Conservation (phyloP, 2,329 filamentous ascomycete genomes). For the Botrytis squamosa region DNA sequence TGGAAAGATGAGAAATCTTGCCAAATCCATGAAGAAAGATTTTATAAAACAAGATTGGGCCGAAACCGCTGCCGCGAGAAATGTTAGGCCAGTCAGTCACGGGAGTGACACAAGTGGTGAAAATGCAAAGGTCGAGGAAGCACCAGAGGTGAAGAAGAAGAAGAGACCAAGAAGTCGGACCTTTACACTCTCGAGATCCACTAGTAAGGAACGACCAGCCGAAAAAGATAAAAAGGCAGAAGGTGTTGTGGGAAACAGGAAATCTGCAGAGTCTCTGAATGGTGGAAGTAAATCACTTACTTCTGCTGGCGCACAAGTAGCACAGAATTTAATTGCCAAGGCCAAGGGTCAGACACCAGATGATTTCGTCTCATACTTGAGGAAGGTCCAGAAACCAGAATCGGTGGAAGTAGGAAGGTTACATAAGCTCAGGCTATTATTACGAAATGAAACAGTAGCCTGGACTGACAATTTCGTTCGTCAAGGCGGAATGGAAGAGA, state of each 20-base stretch:
- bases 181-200: conserved; percentile 55
- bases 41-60: conserved; percentile 89
- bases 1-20: conserved; percentile 90
- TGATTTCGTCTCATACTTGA: conserved; percentile 84
- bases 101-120: conserved; percentile 42
- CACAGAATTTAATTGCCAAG: conserved; percentile 61
- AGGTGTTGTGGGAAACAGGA: conserved; percentile 62
- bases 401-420: conserved; percentile 89
- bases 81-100: conserved; percentile 46
- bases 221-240: conserved; percentile 71
- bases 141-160: conserved; percentile 44
- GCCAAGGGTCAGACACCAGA: conserved; percentile 72
- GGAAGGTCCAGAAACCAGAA: conserved; percentile 77
- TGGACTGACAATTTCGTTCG: conserved; percentile 94
- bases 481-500: conserved; percentile 88
- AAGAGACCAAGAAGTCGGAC: conserved; percentile 69
- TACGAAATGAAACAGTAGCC: conserved; percentile 91
- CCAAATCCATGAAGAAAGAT: conserved; percentile 88
- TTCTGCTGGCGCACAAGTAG: conserved; percentile 54
- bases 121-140: conserved; percentile 40
- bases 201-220: conserved; percentile 57
- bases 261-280: conserved; percentile 69
- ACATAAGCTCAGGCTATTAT: conserved; percentile 83
- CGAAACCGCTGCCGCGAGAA: conserved; percentile 55
- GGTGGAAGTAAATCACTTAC: conserved; percentile 57